Conservation (phyloP, 1,284 basidiomycete genomes). For the Coniferiporia sulphurascens region DNA sequence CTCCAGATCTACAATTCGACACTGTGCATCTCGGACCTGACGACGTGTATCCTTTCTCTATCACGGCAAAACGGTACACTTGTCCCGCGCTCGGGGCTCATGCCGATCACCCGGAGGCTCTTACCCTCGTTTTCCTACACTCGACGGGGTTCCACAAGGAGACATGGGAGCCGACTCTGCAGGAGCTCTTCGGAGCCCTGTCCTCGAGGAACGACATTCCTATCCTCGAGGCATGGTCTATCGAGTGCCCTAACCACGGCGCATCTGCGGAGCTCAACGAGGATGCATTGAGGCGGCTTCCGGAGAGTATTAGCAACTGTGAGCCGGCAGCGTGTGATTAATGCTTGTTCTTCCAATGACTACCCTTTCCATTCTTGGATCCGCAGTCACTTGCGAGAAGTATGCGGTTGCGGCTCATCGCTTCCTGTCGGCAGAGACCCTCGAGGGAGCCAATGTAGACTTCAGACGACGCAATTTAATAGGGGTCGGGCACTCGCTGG, state of each 20-base stretch:
- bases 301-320: slow-evolving; percentile 41
- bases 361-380: slow-evolving; percentile 1
- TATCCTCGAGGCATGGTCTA: slow-evolving; percentile 45
- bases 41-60: slow-evolving; percentile 40
- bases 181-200: slow-evolving; percentile 33
- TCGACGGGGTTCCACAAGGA: slow-evolving; percentile 66
- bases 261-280: slow-evolving; percentile 40
- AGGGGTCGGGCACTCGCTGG: slow-evolving; percentile 59
- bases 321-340: slow-evolving; percentile 20
- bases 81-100: slow-evolving; percentile 25
- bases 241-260: slow-evolving; percentile 53
- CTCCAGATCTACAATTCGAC: not conserved
- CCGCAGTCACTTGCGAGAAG: slow-evolving; percentile 52
- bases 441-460: slow-evolving; percentile 35
- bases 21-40: slow-evolving; percentile 17
- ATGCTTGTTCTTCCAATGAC: not conserved
- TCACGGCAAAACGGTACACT: slow-evolving; percentile 55
- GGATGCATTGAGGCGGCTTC: slow-evolving; percentile 29
- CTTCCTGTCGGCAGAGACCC: slow-evolving; percentile 41
- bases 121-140: slow-evolving; percentile 53
- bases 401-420: slow-evolving; percentile 51
- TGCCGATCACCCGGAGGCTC: slow-evolving; percentile 31
- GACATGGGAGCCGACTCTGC: slow-evolving; percentile 55
- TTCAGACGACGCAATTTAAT: slow-evolving; percentile 45
- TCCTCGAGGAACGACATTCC: slow-evolving; percentile 20